These are phyloP conservation scores for Tulasnella sp. DNA, from an alignment of 768 basidiomycete species.

Conservation along the genomic window DNA sequence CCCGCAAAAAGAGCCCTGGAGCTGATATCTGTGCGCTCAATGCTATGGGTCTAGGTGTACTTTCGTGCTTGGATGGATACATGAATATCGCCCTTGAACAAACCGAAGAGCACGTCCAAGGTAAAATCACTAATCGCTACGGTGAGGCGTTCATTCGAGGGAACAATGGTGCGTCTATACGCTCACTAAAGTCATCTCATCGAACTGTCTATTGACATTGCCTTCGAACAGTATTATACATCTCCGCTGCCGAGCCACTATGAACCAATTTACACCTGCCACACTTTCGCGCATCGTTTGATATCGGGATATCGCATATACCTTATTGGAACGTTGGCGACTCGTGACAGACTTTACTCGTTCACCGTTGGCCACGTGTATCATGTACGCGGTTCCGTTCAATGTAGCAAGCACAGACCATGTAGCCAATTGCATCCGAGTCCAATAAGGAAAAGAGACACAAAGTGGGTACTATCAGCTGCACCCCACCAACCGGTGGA, in stretches of 20 bases:
- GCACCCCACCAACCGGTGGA: too few species aligned
- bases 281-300: neutral
- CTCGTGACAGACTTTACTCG: too few species aligned
- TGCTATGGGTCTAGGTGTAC: conserved; percentile 44
- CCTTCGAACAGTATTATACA: conserved; percentile 49
- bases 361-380: too few species aligned
- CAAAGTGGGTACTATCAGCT: too few species aligned
- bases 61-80: conserved; percentile 94
- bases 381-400: too few species aligned
- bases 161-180: conserved; percentile 56
- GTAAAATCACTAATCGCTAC: conserved; percentile 73
- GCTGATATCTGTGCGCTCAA: neutral
- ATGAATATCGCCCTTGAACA: conserved; percentile 99
- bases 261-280: conserved; percentile 23
- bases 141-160: conserved; percentile 94
- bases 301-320: too few species aligned
- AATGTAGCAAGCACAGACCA: too few species aligned
- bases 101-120: conserved; percentile 90
- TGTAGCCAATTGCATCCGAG: neutral
- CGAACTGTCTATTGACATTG: neutral
- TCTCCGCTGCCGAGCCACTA: conserved; percentile 54
- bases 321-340: too few species aligned
- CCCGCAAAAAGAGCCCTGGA: neutral
- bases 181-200: conserved; percentile 1
- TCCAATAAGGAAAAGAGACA: neutral